These are phyloP conservation scores for Debaryomycetaceae sp. DNA, from an alignment of 1,139 yeast species.

Conservation along the genomic window DNA sequence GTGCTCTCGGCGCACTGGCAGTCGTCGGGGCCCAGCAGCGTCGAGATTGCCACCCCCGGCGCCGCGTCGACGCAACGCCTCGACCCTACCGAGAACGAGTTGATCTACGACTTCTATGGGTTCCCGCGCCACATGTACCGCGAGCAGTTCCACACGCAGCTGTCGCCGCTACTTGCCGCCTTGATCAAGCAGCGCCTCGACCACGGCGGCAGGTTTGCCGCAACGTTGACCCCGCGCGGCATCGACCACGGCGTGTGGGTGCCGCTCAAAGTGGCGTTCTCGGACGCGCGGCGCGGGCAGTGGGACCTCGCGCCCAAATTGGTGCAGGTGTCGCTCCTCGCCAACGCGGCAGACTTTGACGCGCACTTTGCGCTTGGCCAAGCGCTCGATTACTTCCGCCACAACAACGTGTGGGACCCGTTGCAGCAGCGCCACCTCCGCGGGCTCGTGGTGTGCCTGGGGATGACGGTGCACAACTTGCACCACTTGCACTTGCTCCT, in stretches of 20 bases:
- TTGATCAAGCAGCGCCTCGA: constrained; percentile 39
- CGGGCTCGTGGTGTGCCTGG: constrained; percentile 58
- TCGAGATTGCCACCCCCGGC: constrained; percentile 49
- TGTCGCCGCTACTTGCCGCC: constrained; percentile 38
- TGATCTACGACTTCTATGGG: constrained; percentile 71
- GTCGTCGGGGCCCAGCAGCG: constrained; percentile 31
- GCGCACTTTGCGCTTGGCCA: constrained; percentile 54
- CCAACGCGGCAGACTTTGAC: constrained; percentile 41
- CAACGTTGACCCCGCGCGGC: constrained; percentile 50
- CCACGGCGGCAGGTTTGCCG: constrained; percentile 34
- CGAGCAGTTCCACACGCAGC: constrained; percentile 53
- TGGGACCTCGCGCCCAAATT: constrained; percentile 45
- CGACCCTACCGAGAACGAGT: constrained; percentile 20
- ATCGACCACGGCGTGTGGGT: constrained; percentile 84
- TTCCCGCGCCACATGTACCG: constrained; percentile 62
- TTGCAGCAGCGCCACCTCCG: constrained; percentile 23
- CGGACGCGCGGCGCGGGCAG: constrained; percentile 35
- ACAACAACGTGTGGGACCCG: constrained; percentile 34
- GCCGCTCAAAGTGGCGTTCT: constrained; percentile 69
- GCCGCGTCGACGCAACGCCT: neutral
- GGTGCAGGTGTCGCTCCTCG: constrained; percentile 62
- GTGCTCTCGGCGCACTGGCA: constrained; percentile 81
- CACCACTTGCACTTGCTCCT: constrained; percentile 40
- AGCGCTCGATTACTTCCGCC: constrained; percentile 47
- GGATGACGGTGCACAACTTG: constrained; percentile 77